Percentiles rank a stretch among this genome's conserved stretches.
These are phyloP conservation scores for Eutrema japonicum DNA, from an alignment of 345 rosid genomes.

Conservation along the genomic window DNA sequence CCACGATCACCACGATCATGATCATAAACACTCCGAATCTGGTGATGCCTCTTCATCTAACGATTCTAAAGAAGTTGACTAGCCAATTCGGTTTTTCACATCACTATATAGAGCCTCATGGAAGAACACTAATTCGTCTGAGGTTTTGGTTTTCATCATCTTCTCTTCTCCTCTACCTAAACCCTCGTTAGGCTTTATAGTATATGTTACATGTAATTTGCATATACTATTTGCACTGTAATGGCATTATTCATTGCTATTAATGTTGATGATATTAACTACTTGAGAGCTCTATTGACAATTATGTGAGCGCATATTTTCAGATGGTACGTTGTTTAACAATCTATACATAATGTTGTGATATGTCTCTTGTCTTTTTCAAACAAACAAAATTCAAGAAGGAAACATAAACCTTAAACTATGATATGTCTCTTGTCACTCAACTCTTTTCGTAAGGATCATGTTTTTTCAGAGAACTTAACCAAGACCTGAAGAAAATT, in stretches of 20 bases:
- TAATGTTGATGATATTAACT: conserved; percentile 5
- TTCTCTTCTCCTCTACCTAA: not conserved
- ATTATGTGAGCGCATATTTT: not conserved
- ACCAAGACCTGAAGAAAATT: too few species aligned
- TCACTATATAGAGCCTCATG: conserved; percentile 18
- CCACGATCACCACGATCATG: conserved; percentile 38
- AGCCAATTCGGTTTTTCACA: not conserved
- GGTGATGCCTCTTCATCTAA: conserved; percentile 44
- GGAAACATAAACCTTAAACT: too few species aligned
- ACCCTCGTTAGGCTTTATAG: conserved; percentile 14
- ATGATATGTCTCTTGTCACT: too few species aligned
- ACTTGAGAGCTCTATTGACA: conserved; percentile 10
- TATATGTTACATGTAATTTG: conserved; percentile 36
- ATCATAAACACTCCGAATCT: conserved; percentile 30
- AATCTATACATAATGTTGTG: too few species aligned
- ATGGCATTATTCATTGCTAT: conserved; percentile 1
- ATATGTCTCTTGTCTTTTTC: too few species aligned
- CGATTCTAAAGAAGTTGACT: conserved; percentile 37
- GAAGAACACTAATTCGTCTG: conserved; percentile 17
- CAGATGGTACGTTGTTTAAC: too few species aligned
- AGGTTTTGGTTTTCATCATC: conserved; percentile 16
- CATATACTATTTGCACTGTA: conserved; percentile 21
- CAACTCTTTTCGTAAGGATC: too few species aligned
- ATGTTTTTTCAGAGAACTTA: too few species aligned
- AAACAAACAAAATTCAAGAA: too few species aligned